phyloP scores from a whole-genome alignment of 164 flowering plant species.

The Annona squamosa region DNA sequence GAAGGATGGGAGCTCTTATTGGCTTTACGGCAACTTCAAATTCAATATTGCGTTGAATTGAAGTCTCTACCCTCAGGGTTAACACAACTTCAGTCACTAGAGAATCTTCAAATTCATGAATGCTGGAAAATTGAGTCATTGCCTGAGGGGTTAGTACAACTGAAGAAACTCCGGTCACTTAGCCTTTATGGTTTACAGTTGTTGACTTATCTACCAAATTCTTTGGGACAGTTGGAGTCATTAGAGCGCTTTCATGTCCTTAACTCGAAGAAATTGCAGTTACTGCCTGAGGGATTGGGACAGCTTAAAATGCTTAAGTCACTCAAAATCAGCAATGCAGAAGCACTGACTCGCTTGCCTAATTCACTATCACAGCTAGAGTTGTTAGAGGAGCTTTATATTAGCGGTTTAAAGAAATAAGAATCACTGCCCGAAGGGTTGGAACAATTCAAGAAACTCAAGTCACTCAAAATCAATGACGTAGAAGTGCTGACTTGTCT shows the following conservation, averaged over 20 bases:
- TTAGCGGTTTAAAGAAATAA: background rate
- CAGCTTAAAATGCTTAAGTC: background rate
- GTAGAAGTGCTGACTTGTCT: too few relatives aligned
- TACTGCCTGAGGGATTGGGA: background rate
- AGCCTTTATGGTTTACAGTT: too few relatives aligned
- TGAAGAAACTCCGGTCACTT: too few relatives aligned
- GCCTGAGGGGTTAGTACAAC: background rate
- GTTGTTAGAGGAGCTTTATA: too few relatives aligned
- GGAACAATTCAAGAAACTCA: background rate
- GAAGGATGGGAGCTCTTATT: too few relatives aligned
- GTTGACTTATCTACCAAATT: too few relatives aligned
- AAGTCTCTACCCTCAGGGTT: background rate
- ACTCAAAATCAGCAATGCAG: background rate
- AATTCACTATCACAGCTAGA: too few relatives aligned
- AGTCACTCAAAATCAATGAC: too few relatives aligned
- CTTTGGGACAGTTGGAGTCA: background rate
- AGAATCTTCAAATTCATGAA: background rate
- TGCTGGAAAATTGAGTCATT: background rate
- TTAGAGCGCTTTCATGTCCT: background rate
- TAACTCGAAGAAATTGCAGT: background rate
- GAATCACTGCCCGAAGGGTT: constrained; percentile 5
- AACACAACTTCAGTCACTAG: background rate
- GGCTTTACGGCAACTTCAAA: too few relatives aligned
- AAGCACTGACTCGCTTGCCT: too few relatives aligned
- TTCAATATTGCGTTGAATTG: background rate